These are phyloP conservation scores for Edaphochlamys debaryana DNA, from an alignment of 139 green algal genomes.

Conservation along the genomic window DNA sequence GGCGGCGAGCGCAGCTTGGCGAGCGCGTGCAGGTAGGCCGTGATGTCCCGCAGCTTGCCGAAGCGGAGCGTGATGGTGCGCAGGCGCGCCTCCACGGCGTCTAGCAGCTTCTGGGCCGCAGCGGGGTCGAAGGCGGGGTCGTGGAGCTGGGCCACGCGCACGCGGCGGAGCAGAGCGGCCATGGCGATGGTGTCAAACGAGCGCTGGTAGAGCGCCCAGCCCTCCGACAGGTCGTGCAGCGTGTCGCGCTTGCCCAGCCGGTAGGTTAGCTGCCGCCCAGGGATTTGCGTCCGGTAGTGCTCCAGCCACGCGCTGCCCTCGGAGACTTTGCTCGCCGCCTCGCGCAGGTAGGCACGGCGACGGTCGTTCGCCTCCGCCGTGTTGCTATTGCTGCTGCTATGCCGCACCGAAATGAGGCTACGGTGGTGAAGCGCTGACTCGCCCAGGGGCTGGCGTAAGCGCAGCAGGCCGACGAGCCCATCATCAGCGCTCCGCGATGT, in stretches of 20 bases:
- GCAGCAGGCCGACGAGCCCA: too few species aligned
- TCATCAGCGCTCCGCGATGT: not conserved
- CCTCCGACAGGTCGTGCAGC: not conserved
- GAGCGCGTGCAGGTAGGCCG: constrained; percentile 29
- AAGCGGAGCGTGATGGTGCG: constrained; percentile 11
- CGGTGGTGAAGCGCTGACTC: not conserved
- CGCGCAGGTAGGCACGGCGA: not conserved
- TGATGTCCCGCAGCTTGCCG: constrained; percentile 7
- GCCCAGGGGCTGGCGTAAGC: not conserved
- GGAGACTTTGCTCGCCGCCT: not conserved
- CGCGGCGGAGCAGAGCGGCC: constrained; percentile 23
- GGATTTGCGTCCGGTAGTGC: not conserved
- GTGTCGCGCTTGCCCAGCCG: constrained; percentile 23
- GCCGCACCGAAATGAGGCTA: not conserved
- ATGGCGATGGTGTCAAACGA: constrained; percentile 33
- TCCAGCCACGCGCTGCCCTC: constrained; percentile 6
- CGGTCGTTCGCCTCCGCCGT: not conserved
- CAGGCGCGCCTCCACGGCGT: constrained; percentile 1
- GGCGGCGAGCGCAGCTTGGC: constrained; percentile 25
- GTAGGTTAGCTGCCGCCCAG: not conserved
- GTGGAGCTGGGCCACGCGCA: constrained; percentile 15
- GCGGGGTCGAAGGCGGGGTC: not conserved
- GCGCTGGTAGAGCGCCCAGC: constrained; percentile 23
- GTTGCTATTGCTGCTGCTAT: not conserved
- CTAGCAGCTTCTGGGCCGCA: constrained; percentile 9